phyloP scores from a whole-genome alignment of 2,329 filamentous ascomycete species.

The Aurifilum marmelostoma region DNA sequence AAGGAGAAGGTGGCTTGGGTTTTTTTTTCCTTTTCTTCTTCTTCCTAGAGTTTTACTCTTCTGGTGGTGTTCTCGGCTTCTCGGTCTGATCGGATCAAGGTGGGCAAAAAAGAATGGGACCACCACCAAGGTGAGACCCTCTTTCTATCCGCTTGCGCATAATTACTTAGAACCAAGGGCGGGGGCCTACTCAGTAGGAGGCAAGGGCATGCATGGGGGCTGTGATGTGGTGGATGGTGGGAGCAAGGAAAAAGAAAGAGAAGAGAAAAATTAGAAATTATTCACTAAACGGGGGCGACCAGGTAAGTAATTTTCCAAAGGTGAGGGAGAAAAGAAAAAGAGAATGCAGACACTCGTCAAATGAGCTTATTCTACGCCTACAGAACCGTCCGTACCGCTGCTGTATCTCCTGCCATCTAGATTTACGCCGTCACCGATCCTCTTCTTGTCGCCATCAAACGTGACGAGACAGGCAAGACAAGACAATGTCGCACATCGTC shows the following conservation, averaged over 20 bases:
- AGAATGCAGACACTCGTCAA: neutral
- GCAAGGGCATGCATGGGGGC: neutral
- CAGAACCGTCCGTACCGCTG: neutral
- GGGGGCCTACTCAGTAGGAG: too few species aligned
- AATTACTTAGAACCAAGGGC: neutral
- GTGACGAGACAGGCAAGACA: neutral
- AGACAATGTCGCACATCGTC: slow-evolving; percentile 29
- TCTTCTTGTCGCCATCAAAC: neutral
- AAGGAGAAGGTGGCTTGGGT: too few species aligned
- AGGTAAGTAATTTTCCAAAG: neutral
- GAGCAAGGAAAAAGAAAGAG: neutral
- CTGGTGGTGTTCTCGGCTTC: slow-evolving; percentile 5
- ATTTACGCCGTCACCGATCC: too few species aligned
- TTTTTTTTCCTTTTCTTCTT: neutral
- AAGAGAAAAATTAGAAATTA: neutral
- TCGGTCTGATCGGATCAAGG: neutral
- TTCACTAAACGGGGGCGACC: neutral
- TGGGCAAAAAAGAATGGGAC: neutral
- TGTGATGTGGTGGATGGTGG: too few species aligned
- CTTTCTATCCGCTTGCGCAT: neutral
- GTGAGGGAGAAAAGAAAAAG: neutral
- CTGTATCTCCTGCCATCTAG: slow-evolving; percentile 2
- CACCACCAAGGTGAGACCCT: neutral
- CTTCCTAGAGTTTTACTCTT: too few species aligned
- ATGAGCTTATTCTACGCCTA: neutral